A percentile compares a stretch with the other conserved stretches of the same genome.
Conservation (phyloP, 768 basidiomycete species). For the Pleurotus djamor region DNA sequence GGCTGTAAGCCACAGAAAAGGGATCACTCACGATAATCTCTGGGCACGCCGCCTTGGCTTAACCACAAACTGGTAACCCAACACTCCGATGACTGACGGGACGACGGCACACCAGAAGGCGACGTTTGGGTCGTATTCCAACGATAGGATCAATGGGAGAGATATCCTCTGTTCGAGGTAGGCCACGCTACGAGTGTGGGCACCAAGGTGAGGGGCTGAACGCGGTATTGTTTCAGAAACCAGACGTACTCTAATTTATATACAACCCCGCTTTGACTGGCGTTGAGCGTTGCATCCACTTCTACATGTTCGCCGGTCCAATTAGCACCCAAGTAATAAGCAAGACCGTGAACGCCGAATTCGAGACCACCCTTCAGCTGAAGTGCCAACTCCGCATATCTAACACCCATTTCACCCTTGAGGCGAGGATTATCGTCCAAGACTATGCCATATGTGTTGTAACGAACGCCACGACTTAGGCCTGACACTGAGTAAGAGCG, state of each 20-base stretch:
- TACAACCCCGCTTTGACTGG: slow-evolving; percentile 45
- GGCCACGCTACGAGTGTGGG: slow-evolving; percentile 37
- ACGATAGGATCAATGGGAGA: slow-evolving; percentile 56
- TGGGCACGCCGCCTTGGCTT: slow-evolving; percentile 52
- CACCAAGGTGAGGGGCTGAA: slow-evolving; percentile 1
- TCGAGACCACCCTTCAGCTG: slow-evolving; percentile 50
- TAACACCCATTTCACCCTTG: slow-evolving; percentile 48
- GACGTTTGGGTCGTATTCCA: slow-evolving; percentile 41
- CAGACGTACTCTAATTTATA: slow-evolving; percentile 55
- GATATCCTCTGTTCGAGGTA: slow-evolving; percentile 58
- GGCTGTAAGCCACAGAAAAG: slow-evolving; percentile 1
- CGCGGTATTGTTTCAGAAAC: slow-evolving; percentile 9
- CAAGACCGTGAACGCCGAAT: slow-evolving; percentile 41
- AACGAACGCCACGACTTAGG: slow-evolving; percentile 40
- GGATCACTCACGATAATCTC: slow-evolving; percentile 46
- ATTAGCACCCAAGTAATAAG: slow-evolving; percentile 38
- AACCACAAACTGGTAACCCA: slow-evolving; percentile 58
- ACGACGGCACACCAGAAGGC: slow-evolving; percentile 51
- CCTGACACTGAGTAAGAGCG: slow-evolving; percentile 38
- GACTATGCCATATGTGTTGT: slow-evolving; percentile 46
- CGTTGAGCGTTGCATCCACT: slow-evolving; percentile 40
- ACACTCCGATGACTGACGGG: slow-evolving; percentile 49
- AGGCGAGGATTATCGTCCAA: slow-evolving; percentile 46
- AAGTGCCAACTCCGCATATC: slow-evolving; percentile 53
- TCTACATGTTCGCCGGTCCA: slow-evolving; percentile 47